These are phyloP conservation scores for Cutaneotrichosporon sp. DNA, from an alignment of 1,284 basidiomycete species.

Conservation along the genomic window DNA sequence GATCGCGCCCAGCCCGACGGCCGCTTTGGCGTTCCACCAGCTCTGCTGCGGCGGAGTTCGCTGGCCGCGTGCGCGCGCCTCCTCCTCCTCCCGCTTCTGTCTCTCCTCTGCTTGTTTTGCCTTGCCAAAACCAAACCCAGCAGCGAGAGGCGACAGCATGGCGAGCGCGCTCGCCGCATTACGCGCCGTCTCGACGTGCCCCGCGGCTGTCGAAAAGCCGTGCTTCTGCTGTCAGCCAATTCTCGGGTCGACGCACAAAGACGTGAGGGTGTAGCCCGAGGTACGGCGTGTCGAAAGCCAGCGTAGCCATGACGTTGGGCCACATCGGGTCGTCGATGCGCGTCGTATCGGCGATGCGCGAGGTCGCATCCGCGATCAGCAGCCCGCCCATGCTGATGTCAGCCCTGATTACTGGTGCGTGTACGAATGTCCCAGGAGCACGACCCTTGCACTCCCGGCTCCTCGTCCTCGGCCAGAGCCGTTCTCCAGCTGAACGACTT, in stretches of 20 bases:
- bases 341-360: constrained; percentile 62
- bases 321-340: constrained; percentile 44
- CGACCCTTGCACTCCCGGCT: constrained; percentile 73
- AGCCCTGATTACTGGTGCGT: constrained; percentile 24
- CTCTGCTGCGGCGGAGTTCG: not conserved
- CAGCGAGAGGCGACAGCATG: constrained; percentile 60
- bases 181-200: constrained; percentile 68
- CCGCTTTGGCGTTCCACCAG: constrained; percentile 30
- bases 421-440: constrained; percentile 88
- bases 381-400: constrained; percentile 78
- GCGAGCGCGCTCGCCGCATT: constrained; percentile 56
- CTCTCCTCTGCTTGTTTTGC: constrained; percentile 17
- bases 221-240: constrained; percentile 59
- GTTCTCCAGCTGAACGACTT: constrained; percentile 75
- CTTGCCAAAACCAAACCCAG: constrained; percentile 50
- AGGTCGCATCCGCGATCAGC: constrained; percentile 77
- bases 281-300: constrained; percentile 90
- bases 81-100: not conserved
- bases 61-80: constrained; percentile 1
- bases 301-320: constrained; percentile 48
- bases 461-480: constrained; percentile 63
- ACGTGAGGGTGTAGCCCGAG: constrained; percentile 74
- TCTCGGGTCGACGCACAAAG: constrained; percentile 31
- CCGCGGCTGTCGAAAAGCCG: constrained; percentile 70
- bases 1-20: constrained; percentile 58